These are phyloP conservation scores for Backusella sp. DNA, from an alignment of 192 early-diverging fungal genomes.

Conservation along the genomic window DNA sequence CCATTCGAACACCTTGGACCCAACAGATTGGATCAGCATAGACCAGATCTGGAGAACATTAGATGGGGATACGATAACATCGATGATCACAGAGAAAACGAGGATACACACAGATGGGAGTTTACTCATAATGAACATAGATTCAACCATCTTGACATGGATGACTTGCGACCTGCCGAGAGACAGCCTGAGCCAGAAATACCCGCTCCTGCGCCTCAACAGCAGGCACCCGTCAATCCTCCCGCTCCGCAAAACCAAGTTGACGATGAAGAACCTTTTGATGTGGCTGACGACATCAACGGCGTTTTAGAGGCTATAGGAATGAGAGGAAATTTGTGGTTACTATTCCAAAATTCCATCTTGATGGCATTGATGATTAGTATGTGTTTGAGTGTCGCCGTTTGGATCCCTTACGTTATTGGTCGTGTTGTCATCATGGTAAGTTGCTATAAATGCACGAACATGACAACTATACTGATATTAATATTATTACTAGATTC, in stretches of 20 bases:
- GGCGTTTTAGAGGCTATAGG: conserved; percentile 90
- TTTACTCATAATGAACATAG: background rate
- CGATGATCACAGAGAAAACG: background rate
- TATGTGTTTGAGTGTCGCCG: conserved; percentile 64
- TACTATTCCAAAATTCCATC: conserved; percentile 78
- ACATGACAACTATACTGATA: background rate
- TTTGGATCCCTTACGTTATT: conserved; percentile 74
- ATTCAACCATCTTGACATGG: background rate
- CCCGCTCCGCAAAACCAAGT: background rate
- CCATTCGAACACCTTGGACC: background rate
- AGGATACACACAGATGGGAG: conserved; percentile 2
- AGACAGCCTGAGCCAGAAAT: background rate
- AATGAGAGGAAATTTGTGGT: conserved; percentile 79
- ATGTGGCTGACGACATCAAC: conserved; percentile 67
- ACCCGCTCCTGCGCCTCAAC: background rate
- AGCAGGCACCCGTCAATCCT: background rate
- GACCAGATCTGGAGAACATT: background rate
- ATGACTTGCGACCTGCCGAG: background rate
- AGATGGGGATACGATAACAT: background rate
- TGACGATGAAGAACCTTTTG: conserved; percentile 46
- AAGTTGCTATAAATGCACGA: background rate
- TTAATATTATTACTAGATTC: conserved; percentile 31
- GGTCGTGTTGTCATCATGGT: conserved; percentile 54
- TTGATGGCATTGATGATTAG: conserved; percentile 74
- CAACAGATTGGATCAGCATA: background rate